Base-by-base conservation (phyloP, 2,329 filamentous ascomycete species). In the Coniella lustricola region DNA sequence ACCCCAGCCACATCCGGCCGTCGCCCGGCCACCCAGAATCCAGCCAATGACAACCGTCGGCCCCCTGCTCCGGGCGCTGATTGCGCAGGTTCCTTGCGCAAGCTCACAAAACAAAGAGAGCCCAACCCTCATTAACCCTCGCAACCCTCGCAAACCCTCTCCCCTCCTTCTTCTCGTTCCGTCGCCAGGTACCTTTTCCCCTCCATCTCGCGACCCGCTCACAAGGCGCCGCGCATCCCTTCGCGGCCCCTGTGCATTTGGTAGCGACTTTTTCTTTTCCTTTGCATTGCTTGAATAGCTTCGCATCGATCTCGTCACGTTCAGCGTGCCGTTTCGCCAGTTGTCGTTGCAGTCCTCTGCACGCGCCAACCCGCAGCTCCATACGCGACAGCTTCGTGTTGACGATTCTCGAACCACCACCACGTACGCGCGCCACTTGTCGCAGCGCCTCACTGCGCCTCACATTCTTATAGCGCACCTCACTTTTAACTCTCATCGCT, bases 331-430 rank as follows among this genome's bases (percentile, higher is more conserved):
- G 47, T 42, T 42, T 13, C 45, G 18, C 33, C 42, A 18, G 14
- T 22, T 44, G 37, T 31, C 44, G 18, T 38, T 34, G 36, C 38
- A 18, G 41, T 50, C 44, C 21, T 13, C 21, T 37, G 41, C 48
- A 53, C 51, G 51, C 51, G 51, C 38, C 51, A 42, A 13, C 29
- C 35, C 20, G 20, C 40, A 14, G 38, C 22, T 16, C 38, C 13
- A 17, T 43, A 47, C 51, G 48, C 48, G 51, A 43, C 41, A 16
- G 25, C 49, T 32, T 44, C 44, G 45, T 53, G 47, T 44, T 44
- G 44, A 49, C 47, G 17, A 18, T 34, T 33, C 35, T 48, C 51
- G 44, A 50, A 35, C 33, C 46, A 38, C 29, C 42, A 45, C 39
- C 34, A 21, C n/a, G 13, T 44, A 17, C 47, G 47, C 50, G 46